Conservation (phyloP, 2,329 filamentous ascomycete genomes). For the Trichoderma simmonsii region DNA sequence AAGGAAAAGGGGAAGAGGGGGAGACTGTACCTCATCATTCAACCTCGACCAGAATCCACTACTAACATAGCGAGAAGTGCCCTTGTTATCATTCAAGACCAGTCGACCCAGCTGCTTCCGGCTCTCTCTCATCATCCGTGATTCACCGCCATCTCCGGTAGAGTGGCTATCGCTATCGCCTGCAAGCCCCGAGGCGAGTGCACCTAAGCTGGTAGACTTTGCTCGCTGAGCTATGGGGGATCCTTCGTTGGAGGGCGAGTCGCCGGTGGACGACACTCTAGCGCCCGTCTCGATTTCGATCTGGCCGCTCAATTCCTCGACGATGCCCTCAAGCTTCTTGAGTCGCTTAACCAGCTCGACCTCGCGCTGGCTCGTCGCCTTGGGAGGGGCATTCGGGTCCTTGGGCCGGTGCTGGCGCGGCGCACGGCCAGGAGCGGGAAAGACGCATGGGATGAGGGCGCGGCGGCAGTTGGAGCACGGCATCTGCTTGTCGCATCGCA, state of each 20-base stretch:
- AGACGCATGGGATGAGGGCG: slow-evolving; percentile 68
- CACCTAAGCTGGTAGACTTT: slow-evolving; percentile 16
- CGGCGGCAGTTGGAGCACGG: slow-evolving; percentile 73
- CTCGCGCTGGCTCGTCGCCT: slow-evolving; percentile 59
- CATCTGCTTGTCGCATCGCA: slow-evolving; percentile 75
- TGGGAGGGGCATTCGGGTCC: slow-evolving; percentile 59
- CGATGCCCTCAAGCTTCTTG: slow-evolving; percentile 71
- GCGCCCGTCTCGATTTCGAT: slow-evolving; percentile 51
- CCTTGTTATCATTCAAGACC: slow-evolving; percentile 66
- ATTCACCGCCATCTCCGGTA: slow-evolving; percentile 36
- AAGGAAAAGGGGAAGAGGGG: not conserved
- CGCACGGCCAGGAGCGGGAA: slow-evolving; percentile 70
- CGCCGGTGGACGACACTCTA: slow-evolving; percentile 31
- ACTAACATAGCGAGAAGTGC: slow-evolving; percentile 69
- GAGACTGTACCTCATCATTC: slow-evolving; percentile 63
- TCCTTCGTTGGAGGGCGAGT: slow-evolving; percentile 27
- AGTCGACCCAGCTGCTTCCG: slow-evolving; percentile 61
- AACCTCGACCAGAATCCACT: slow-evolving; percentile 74
- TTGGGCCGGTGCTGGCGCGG: slow-evolving; percentile 64
- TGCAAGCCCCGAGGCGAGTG: slow-evolving; percentile 5
- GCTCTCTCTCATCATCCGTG: slow-evolving; percentile 28
- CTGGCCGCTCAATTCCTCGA: slow-evolving; percentile 65
- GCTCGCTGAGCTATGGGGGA: slow-evolving; percentile 17
- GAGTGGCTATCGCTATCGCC: slow-evolving; percentile 29
- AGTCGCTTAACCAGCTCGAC: slow-evolving; percentile 69